Base-by-base conservation (phyloP, 208 protist species). In the Crithidia sp. region DNA sequence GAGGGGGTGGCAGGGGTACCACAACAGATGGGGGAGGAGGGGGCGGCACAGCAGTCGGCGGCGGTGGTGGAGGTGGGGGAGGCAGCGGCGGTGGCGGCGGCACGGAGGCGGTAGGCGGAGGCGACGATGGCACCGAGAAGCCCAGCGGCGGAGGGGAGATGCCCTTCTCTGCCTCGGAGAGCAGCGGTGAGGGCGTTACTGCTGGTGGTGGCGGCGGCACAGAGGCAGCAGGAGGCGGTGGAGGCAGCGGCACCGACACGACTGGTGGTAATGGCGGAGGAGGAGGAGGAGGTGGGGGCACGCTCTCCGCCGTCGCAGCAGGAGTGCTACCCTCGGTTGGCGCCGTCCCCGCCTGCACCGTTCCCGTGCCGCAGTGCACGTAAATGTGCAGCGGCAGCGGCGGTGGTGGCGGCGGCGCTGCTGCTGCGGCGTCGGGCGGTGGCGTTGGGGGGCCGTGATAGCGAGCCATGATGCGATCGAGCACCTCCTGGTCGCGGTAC, bases 401-500 rank as follows among this genome's bases (percentile, higher is more conserved):
- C 16, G 7, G 2, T 4, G 67, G 16, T 36, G 14, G 13, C 53
- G 54, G 37, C 12, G 58, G 2, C 40, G 70, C 6, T 61, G 68
- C 5, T 28, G 67, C 7, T 7, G 71, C 41, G 5, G 60, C 36
- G 9, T 9, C 44, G 43, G 41, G 45, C 16, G 53, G 61, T 12
- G 66, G 44, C 16, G 67, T 39, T 4, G 70, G 52, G 2, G 73
- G 65, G 13, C 43, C 50, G 41, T 40, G 66, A 45, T 85, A 86
- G 50, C 59, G 58, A 3, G 71, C 75, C 65, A 77, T 62, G 16
- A 86, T 72, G 56, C 73, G 69, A 2, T 84, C 79, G 16, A 88
- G 57, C 14, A 76, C 49, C n/a, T 82, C 77, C 60, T 86, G 81
- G 28, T 85, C 71, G 0, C 74, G 66, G 41, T 72, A 89, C 7